These are phyloP conservation scores for Trichopus zeylanicus DNA, from an alignment of 116 monocot genomes.

Conservation along the genomic window DNA sequence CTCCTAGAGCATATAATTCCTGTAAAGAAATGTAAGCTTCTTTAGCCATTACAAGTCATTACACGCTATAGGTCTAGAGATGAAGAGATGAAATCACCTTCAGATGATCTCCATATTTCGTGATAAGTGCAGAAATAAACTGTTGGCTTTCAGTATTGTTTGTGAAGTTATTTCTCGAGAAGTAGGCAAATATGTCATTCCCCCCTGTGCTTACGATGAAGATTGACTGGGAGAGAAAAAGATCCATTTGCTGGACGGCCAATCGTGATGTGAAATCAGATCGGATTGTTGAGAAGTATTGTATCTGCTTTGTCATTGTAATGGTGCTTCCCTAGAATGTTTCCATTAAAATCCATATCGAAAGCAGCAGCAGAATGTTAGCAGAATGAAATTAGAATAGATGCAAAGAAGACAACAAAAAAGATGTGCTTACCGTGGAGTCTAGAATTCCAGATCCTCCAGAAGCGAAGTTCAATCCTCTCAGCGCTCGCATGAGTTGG, in stretches of 20 bases:
- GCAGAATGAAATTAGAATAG: background rate
- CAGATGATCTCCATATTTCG: slow-evolving; percentile 28
- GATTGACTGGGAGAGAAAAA: slow-evolving; percentile 43
- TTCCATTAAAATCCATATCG: background rate
- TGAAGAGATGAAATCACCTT: slow-evolving; percentile 6
- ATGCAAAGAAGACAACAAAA: background rate
- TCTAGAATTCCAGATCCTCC: slow-evolving; percentile 65
- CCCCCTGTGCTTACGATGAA: slow-evolving; percentile 61
- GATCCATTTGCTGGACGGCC: slow-evolving; percentile 9
- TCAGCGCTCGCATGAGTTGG: slow-evolving; percentile 24
- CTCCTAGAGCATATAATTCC: slow-evolving; percentile 45
- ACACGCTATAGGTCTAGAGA: background rate
- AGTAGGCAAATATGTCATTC: slow-evolving; percentile 62
- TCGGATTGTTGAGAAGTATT: slow-evolving; percentile 24
- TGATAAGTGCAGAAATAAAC: slow-evolving; percentile 22
- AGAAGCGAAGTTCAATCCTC: slow-evolving; percentile 56
- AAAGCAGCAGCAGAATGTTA: background rate
- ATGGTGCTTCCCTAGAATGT: slow-evolving; percentile 28
- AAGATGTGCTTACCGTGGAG: slow-evolving; percentile 18
- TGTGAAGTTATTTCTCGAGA: slow-evolving; percentile 18
- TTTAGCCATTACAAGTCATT: background rate
- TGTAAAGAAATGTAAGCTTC: slow-evolving; percentile 5
- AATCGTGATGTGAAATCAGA: slow-evolving; percentile 21
- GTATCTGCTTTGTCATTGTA: slow-evolving; percentile 38
- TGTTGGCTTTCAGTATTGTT: slow-evolving; percentile 11